Evolutionary conservation across 805 yeast genomes (phyloP).

Genomic region (Candida corydali): DNA sequence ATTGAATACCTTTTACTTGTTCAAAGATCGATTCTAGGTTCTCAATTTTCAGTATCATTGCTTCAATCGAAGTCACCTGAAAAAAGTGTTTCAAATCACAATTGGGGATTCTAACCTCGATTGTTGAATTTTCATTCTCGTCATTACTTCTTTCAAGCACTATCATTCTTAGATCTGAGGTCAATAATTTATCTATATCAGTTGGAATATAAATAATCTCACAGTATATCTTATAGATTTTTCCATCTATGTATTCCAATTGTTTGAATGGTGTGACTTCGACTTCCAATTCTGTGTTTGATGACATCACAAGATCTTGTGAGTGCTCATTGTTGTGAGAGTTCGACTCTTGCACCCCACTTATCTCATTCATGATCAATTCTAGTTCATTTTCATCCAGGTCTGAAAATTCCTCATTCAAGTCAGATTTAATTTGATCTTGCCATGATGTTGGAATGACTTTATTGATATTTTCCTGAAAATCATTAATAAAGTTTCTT

Average conservation of each 20-base stretch:
- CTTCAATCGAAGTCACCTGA: background rate
- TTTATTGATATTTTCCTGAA: background rate
- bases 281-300: background rate
- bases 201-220: background rate
- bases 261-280: background rate
- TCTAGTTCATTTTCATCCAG: background rate
- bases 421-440: background rate
- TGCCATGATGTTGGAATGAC: background rate
- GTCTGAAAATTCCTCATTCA: background rate
- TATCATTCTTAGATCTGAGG: background rate
- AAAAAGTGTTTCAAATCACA: background rate
- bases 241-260: background rate
- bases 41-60: background rate
- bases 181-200: background rate
- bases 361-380: background rate
- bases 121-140: background rate
- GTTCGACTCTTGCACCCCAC: background rate
- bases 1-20: background rate
- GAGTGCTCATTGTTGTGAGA: background rate
- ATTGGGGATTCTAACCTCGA: background rate
- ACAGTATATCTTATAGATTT: slow-evolving; percentile 1
- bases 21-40: background rate
- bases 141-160: background rate
- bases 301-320: background rate
- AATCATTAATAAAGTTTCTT: slow-evolving; percentile 1